Evolutionary conservation across 2,329 filamentous ascomycete genomes (phyloP), one percentile per base, ranked within the genome.

Genomic region (Immersiporthe knoxdaviesiana): DNA sequence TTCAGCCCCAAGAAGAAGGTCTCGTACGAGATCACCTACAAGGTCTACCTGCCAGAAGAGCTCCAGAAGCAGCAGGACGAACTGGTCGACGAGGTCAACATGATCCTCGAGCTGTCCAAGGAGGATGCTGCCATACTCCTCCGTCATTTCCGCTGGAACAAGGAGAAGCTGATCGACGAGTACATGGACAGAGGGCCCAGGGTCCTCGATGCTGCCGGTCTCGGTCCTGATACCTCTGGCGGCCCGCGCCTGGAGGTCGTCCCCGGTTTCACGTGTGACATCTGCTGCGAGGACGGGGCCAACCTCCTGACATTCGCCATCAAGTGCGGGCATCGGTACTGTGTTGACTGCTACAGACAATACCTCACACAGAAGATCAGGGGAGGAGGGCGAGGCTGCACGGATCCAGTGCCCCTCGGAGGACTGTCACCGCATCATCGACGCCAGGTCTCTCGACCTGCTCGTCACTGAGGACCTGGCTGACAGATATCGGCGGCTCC

Each of bases 271-370:
- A 84, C 88, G 75, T 99, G 96, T 81, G 94, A 97, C 71, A 99
- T 99, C 73, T 99, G 96, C 82, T 98, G 92, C 79, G 94, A 98
- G 76, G 96, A 99, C 73, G 91, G 87, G 27, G 84, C 89, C 0
- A 89, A 87, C 0, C 81, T 97, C 27, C 79, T 92, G 78, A 94
- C 92, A 2, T 98, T 97, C 80, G 93, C 95, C 35, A 93, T 99
- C 88, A 97, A 93, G 77, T 99, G 96, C 79, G 93, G 91, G 1
- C 96, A 99, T 79, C 88, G 96, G 64, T 99, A 96, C 79, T 99
- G 96, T 75, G 90, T 94, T 44, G 88, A 93, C 76, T 99, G 96
- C 82, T 99, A 97, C 78, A 87, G 90, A 35, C 94, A 97, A 65
- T 99, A 99, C 76, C 82, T 99, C 35, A 87, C 85, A 1, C 94